These are phyloP conservation scores for Daldinia concentrica DNA, from an alignment of 495 filamentous ascomycete genomes.

Conservation along the genomic window DNA sequence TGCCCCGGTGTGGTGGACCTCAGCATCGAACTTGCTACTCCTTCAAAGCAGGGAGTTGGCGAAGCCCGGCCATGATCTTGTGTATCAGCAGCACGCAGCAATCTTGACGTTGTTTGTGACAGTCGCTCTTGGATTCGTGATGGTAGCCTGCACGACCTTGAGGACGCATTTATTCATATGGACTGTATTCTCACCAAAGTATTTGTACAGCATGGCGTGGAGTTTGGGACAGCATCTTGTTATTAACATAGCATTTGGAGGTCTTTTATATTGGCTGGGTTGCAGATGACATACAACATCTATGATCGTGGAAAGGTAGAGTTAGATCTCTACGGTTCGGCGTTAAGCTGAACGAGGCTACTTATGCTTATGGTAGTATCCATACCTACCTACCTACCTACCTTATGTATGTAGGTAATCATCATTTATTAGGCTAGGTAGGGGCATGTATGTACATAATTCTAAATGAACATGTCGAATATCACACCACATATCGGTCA, in stretches of 20 bases:
- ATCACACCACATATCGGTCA: not conserved
- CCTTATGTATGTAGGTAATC: too few species aligned
- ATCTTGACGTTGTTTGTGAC: conserved; percentile 73
- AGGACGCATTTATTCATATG: conserved; percentile 96
- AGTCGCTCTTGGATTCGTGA: conserved; percentile 71
- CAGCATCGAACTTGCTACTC: conserved; percentile 66
- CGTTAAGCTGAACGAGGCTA: not conserved
- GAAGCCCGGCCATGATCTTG: conserved; percentile 1
- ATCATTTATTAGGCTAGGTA: too few species aligned
- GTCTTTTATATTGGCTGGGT: conserved; percentile 65
- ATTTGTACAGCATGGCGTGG: conserved; percentile 91
- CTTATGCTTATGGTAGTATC: too few species aligned
- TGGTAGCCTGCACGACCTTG: conserved; percentile 85
- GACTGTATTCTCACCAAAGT: conserved; percentile 99
- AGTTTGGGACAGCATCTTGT: conserved; percentile 78
- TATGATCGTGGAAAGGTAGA: not conserved
- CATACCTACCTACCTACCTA: too few species aligned
- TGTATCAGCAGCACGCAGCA: conserved; percentile 60
- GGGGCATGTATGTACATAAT: too few species aligned
- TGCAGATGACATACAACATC: conserved; percentile 19
- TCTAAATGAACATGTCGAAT: not conserved
- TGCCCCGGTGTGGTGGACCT: conserved; percentile 87
- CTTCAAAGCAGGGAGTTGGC: conserved; percentile 37
- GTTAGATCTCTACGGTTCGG: not conserved
- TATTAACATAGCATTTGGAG: conserved; percentile 69